Conservation (phyloP, 208 protist genomes). For the Trypanosoma caninum region DNA sequence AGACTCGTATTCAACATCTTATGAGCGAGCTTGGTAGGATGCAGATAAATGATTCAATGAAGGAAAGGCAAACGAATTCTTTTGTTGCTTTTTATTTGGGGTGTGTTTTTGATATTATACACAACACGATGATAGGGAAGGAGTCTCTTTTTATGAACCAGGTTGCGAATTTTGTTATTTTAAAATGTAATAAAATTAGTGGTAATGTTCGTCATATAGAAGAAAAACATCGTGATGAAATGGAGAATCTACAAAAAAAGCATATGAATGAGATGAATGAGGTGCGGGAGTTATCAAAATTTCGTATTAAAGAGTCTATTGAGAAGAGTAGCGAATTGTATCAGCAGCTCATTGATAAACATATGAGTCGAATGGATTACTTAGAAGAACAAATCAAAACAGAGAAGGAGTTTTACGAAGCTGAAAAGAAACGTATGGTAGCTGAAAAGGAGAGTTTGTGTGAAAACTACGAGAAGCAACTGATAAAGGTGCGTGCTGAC, state of each 20-base stretch:
- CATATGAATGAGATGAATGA: conserved; percentile 15
- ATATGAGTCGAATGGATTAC: conserved; percentile 15
- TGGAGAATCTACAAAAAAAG: conserved; percentile 7
- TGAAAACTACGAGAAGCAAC: conserved; percentile 28
- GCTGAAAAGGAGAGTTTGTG: conserved; percentile 44
- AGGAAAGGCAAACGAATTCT: not conserved
- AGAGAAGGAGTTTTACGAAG: conserved; percentile 44
- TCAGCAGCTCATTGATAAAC: conserved; percentile 21
- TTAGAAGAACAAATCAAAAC: conserved; percentile 41
- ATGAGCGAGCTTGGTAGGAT: conserved; percentile 2
- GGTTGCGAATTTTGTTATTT: not conserved
- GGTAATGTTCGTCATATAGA: conserved; percentile 1
- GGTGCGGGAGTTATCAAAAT: not conserved
- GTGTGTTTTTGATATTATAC: conserved; percentile 2
- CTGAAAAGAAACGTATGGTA: conserved; percentile 38
- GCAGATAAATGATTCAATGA: conserved; percentile 1
- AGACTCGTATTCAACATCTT: conserved; percentile 9
- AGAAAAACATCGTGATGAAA: conserved; percentile 7
- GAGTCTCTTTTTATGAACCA: conserved; percentile 10
- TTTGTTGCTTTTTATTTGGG: conserved; percentile 4
- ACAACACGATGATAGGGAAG: conserved; percentile 13
- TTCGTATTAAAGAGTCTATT: conserved; percentile 17
- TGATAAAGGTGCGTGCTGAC: conserved; percentile 21
- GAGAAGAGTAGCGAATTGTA: conserved; percentile 16
- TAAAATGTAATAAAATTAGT: not conserved